Evolutionary conservation across 257 asterid genomes (phyloP).

Genomic region (Ophiorrhiza pumila): DNA sequence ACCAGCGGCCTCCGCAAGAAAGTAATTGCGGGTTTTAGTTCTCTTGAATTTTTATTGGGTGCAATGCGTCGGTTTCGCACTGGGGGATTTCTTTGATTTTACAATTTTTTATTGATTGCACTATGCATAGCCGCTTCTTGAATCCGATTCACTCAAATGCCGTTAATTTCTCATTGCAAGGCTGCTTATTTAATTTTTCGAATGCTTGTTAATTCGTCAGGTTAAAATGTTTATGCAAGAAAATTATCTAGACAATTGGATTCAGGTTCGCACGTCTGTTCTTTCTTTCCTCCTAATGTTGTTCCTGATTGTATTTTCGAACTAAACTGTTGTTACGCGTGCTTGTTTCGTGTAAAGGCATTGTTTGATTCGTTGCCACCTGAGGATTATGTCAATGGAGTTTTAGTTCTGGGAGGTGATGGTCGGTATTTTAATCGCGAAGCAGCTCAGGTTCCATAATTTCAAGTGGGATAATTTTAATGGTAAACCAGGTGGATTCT

Average conservation of each 20-base stretch:
- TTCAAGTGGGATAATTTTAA: neutral
- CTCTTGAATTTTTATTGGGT: neutral
- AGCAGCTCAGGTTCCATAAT: slow-evolving; percentile 63
- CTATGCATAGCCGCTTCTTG: neutral
- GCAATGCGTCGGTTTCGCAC: neutral
- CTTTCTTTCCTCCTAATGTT: slow-evolving; percentile 12
- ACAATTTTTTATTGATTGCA: neutral
- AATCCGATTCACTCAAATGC: neutral
- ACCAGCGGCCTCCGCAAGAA: slow-evolving; percentile 96
- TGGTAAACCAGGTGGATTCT: neutral
- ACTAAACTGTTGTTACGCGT: neutral
- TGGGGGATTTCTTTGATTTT: neutral
- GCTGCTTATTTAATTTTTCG: neutral
- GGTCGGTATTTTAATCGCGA: slow-evolving; percentile 91
- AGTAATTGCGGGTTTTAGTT: slow-evolving; percentile 44
- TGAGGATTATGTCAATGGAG: slow-evolving; percentile 76
- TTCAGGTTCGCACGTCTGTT: slow-evolving; percentile 60
- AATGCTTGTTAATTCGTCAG: slow-evolving; percentile 36
- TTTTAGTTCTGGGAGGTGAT: slow-evolving; percentile 91
- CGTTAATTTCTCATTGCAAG: too few relatives aligned
- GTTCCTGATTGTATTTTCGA: slow-evolving; percentile 13
- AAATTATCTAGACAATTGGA: slow-evolving; percentile 93
- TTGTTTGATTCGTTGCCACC: slow-evolving; percentile 78
- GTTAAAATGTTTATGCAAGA: slow-evolving; percentile 90
- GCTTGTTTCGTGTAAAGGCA: slow-evolving; percentile 45